Evolutionary conservation across 805 yeast genomes (phyloP).

Genomic region (Candida coleopterorum): DNA sequence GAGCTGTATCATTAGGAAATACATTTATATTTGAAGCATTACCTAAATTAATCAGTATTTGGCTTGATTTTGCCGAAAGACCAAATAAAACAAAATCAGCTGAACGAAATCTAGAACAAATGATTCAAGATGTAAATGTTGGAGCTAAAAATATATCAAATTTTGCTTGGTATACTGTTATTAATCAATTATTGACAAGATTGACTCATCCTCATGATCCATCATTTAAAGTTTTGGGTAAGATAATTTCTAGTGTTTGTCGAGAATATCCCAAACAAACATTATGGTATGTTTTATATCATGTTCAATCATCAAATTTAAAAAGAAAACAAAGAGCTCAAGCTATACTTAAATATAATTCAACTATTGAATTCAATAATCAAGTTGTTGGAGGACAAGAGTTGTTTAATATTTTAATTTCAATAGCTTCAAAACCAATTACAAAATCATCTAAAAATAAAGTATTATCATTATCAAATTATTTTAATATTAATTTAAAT

Average conservation of each 20-base stretch:
- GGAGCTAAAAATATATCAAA: slow-evolving; percentile 44
- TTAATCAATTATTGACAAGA: slow-evolving; percentile 83
- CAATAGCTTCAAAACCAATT: slow-evolving; percentile 38
- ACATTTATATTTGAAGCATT: slow-evolving; percentile 73
- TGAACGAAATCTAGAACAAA: slow-evolving; percentile 36
- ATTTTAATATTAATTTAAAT: slow-evolving; percentile 33
- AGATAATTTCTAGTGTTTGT: slow-evolving; percentile 55
- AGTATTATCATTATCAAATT: slow-evolving; percentile 34
- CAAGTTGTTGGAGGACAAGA: slow-evolving; percentile 24
- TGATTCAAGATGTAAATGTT: slow-evolving; percentile 44
- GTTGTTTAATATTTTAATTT: slow-evolving; percentile 39
- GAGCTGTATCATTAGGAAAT: slow-evolving; percentile 58
- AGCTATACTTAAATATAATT: slow-evolving; percentile 14
- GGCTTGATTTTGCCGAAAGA: slow-evolving; percentile 68
- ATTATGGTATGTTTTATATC: slow-evolving; percentile 78
- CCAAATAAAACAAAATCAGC: slow-evolving; percentile 22
- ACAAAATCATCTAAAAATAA: slow-evolving; percentile 28
- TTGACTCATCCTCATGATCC: slow-evolving; percentile 56
- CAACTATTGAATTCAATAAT: not conserved
- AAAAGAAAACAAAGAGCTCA: slow-evolving; percentile 24
- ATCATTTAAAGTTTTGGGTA: slow-evolving; percentile 51
- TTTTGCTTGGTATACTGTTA: slow-evolving; percentile 70
- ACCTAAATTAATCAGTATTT: slow-evolving; percentile 84
- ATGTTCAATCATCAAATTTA: slow-evolving; percentile 51
- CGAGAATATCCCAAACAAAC: slow-evolving; percentile 73